Percentiles rank a stretch among this genome's conserved stretches.
Conservation (phyloP, 2,329 filamentous ascomycete species). For the Neofusicoccum sp. region DNA sequence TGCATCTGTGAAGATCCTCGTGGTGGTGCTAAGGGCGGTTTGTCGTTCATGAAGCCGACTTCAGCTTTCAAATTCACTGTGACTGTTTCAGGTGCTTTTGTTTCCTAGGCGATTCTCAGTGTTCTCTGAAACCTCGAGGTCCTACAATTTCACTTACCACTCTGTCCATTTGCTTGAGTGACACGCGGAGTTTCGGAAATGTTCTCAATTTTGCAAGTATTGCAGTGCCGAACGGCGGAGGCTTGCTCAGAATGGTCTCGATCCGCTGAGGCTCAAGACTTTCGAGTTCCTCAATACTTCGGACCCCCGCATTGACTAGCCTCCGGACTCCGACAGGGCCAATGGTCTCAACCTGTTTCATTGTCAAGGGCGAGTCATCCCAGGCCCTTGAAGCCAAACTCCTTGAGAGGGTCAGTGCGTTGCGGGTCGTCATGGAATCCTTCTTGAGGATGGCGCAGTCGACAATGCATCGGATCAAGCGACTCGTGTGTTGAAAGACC, state of each 20-base stretch:
- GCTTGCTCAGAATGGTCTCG: conserved; percentile 72
- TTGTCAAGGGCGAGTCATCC: conserved; percentile 78
- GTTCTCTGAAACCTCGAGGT: background rate
- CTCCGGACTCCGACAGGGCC: conserved; percentile 74
- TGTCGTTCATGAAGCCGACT: conserved; percentile 70
- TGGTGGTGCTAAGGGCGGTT: conserved; percentile 60
- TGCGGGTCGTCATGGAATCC: conserved; percentile 67
- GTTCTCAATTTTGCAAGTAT: conserved; percentile 62
- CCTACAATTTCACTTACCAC: conserved; percentile 28
- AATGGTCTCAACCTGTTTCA: conserved; percentile 79
- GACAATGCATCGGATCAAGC: conserved; percentile 71
- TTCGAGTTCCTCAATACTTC: conserved; percentile 68
- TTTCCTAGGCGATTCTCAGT: conserved; percentile 24
- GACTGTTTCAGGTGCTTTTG: conserved; percentile 39
- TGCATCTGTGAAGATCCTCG: conserved; percentile 42
- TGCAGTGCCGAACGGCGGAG: conserved; percentile 78
- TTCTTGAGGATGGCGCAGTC: conserved; percentile 64
- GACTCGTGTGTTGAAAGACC: conserved; percentile 67
- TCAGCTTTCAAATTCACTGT: conserved; percentile 64
- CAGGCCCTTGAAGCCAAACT: conserved; percentile 73
- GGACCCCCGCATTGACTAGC: conserved; percentile 68
- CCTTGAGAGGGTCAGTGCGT: conserved; percentile 73
- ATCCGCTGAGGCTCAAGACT: conserved; percentile 67
- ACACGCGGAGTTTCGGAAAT: conserved; percentile 68
- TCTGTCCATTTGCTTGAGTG: conserved; percentile 51